Percentiles rank a stretch among this genome's conserved stretches.
Conservation (phyloP, 2,329 filamentous ascomycete species). For the Helotiales sp. region DNA sequence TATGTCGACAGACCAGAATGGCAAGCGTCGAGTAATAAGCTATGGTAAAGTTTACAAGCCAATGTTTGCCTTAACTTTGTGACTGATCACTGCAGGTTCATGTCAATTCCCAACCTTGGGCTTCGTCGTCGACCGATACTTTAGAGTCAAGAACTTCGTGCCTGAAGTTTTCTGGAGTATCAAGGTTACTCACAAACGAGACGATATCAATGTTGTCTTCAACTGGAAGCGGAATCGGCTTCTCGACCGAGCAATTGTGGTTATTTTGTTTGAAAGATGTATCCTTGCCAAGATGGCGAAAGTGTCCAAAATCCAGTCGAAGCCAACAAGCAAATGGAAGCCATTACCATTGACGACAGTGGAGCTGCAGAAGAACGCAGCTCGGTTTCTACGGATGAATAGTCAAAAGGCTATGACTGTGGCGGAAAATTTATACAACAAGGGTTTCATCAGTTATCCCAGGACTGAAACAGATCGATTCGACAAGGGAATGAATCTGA, state of each 20-base stretch:
- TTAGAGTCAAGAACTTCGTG: slow-evolving; percentile 89
- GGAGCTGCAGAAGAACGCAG: slow-evolving; percentile 94
- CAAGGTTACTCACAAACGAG: slow-evolving; percentile 75
- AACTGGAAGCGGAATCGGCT: slow-evolving; percentile 79
- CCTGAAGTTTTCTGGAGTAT: slow-evolving; percentile 93
- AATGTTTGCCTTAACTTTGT: background rate
- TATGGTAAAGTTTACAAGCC: slow-evolving; percentile 60
- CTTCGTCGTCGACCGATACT: slow-evolving; percentile 95
- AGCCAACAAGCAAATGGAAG: slow-evolving; percentile 91
- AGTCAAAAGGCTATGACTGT: slow-evolving; percentile 87
- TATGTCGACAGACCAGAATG: slow-evolving; percentile 52
- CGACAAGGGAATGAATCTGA: slow-evolving; percentile 84
- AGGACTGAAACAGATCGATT: slow-evolving; percentile 97
- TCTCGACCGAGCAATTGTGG: slow-evolving; percentile 82
- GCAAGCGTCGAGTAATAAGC: slow-evolving; percentile 57
- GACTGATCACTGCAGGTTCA: slow-evolving; percentile 52
- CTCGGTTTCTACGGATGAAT: slow-evolving; percentile 83
- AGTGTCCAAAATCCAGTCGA: slow-evolving; percentile 83
- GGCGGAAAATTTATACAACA: slow-evolving; percentile 87
- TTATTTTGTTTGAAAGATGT: slow-evolving; percentile 84
- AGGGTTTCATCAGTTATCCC: slow-evolving; percentile 96
- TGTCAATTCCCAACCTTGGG: slow-evolving; percentile 97
- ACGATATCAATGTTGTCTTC: slow-evolving; percentile 79
- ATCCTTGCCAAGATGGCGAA: slow-evolving; percentile 73
- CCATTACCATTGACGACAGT: slow-evolving; percentile 93